phyloP scores from a whole-genome alignment of 2,329 filamentous ascomycete genomes.

The Colletotrichum sojae region DNA sequence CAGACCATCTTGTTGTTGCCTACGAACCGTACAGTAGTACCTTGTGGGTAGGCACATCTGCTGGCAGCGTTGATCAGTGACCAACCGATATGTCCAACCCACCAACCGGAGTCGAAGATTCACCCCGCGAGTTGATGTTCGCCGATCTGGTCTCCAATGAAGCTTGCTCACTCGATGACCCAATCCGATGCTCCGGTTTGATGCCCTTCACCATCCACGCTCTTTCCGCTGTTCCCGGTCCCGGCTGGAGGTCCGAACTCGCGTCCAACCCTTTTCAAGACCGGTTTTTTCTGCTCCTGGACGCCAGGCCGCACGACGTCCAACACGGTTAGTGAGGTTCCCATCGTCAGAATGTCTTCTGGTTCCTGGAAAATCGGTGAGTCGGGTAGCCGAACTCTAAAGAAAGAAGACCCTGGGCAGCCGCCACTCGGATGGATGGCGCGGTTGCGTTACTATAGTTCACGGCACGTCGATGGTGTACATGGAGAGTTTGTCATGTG shows the following conservation, averaged over 20 bases:
- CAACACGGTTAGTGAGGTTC: conserved; percentile 7
- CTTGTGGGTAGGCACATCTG: too few relatives aligned
- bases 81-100: not conserved
- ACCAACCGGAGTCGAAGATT: not conserved
- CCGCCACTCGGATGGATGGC: conserved; percentile 1
- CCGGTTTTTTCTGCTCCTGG: not conserved
- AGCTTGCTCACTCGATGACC: not conserved
- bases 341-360: not conserved
- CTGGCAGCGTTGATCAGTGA: not conserved
- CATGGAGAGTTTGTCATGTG: conserved; percentile 37
- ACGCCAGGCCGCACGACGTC: conserved; percentile 4
- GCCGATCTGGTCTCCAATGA: not conserved
- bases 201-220: not conserved
- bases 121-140: not conserved
- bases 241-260: conserved; percentile 17
- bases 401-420: not conserved
- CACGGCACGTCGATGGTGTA: not conserved
- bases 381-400: conserved; percentile 22
- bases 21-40: too few relatives aligned
- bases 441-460: not conserved
- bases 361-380: not conserved
- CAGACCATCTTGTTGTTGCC: too few relatives aligned
- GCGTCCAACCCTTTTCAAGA: not conserved
- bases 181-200: conserved; percentile 3
- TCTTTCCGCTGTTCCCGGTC: not conserved